phyloP scores from a whole-genome alignment of 1,139 yeast species.

The Yamadazyma blattariae region DNA sequence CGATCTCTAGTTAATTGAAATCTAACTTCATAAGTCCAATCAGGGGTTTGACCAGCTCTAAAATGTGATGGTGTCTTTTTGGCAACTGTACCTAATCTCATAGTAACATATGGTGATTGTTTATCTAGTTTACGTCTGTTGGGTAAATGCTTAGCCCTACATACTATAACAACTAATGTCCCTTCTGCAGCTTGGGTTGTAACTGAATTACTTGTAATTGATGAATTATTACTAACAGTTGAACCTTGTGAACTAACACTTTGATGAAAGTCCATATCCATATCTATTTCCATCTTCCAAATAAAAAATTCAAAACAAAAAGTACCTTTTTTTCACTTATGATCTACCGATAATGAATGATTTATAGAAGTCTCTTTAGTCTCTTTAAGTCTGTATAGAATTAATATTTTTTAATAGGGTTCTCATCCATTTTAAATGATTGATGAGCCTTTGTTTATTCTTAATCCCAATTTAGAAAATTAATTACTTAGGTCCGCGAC shows the following conservation, averaged over 20 bases:
- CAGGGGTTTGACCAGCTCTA: conserved; percentile 90
- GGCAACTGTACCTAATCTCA: conserved; percentile 78
- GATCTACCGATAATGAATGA: too few species aligned
- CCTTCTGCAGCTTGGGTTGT: conserved; percentile 43
- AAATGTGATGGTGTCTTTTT: conserved; percentile 69
- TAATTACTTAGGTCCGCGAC: conserved; percentile 2
- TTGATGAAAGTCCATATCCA: background rate
- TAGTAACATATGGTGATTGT: conserved; percentile 83
- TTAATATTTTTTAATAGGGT: background rate
- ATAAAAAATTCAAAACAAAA: too few species aligned
- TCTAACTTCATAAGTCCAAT: conserved; percentile 77
- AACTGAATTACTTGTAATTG: background rate
- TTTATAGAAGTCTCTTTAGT: too few species aligned
- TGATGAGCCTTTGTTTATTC: conserved; percentile 7
- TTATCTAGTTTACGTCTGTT: conserved; percentile 81
- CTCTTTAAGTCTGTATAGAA: too few species aligned
- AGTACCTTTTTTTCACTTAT: too few species aligned
- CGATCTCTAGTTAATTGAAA: conserved; percentile 64
- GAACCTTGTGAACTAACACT: background rate
- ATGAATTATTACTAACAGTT: background rate
- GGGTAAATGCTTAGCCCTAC: conserved; percentile 71
- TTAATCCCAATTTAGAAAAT: background rate
- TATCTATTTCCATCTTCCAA: too few species aligned
- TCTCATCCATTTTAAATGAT: conserved; percentile 1
- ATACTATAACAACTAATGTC: conserved; percentile 43